Percentiles rank a stretch among this genome's conserved stretches.
phyloP scores from a whole-genome alignment of 2,329 filamentous ascomycete genomes.

The Ophiostoma sp. region DNA sequence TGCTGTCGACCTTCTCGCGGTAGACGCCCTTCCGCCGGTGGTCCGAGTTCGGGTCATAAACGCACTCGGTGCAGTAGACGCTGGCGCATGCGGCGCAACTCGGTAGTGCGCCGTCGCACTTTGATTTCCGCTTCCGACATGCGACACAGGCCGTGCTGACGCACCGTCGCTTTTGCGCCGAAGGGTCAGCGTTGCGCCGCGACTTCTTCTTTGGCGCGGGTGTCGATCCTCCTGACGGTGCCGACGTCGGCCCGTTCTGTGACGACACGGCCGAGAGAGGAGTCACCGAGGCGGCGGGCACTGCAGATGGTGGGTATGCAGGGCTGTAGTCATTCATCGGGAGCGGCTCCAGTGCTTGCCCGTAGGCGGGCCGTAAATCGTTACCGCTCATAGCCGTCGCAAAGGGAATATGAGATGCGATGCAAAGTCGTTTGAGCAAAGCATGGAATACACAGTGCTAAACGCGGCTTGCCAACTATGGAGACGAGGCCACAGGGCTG shows the following conservation, averaged over 20 bases:
- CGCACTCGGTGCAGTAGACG: conserved; percentile 85
- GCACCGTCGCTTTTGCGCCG: conserved; percentile 68
- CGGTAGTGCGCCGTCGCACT: conserved; percentile 88
- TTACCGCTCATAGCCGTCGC: not conserved
- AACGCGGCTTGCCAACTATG: conserved; percentile 5
- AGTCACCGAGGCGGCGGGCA: not conserved
- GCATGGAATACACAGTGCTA: not conserved
- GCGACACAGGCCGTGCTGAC: conserved; percentile 84
- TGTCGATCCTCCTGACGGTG: not conserved
- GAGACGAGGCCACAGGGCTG: conserved; percentile 1
- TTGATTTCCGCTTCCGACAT: conserved; percentile 75
- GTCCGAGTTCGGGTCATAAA: conserved; percentile 96
- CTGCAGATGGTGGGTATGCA: not conserved
- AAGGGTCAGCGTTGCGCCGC: conserved; percentile 49
- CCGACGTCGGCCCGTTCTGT: not conserved
- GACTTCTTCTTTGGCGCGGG: conserved; percentile 47
- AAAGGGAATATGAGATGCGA: not conserved
- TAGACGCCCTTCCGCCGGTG: conserved; percentile 96
- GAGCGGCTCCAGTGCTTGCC: not conserved
- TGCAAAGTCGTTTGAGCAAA: not conserved
- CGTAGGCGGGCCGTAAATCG: not conserved
- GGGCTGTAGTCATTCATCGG: not conserved
- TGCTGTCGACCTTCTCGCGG: conserved; percentile 84
- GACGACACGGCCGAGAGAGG: not conserved
- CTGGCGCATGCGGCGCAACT: conserved; percentile 95